Evolutionary conservation across 805 yeast species (phyloP), one percentile per base, ranked within the genome.

Genomic region (Huiozyma naganishii): DNA sequence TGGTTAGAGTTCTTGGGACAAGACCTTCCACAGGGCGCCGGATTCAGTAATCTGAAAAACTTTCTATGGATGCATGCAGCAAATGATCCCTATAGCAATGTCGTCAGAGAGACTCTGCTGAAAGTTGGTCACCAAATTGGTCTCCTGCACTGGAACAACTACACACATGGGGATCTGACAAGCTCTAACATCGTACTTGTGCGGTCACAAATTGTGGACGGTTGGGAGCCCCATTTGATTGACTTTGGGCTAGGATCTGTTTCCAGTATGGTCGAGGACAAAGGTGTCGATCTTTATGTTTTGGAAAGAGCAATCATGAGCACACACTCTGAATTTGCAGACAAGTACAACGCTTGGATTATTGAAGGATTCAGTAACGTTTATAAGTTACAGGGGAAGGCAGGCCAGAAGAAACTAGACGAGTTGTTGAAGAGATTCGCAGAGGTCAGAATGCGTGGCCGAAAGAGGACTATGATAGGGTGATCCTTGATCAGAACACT

Each of bases 201-300:
- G 13, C 36, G 10, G 10, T 17, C 23, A 17, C 32, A 32, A 3
- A 58, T 62, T 40, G 47, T 50, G 4, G 47, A 40, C 29, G 38
- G 44, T 29, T 64, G 64, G 62, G 55, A 48, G 28, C 87, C 94
- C 0, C 74, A 69, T 32, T 62, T 92, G 50, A 92, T 92, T 43
- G 98, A 92, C 58, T 92, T 92, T 65, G 98, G 98, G 0, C 69
- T 92, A 13, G 83, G 95, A 2, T 77, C 88, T 9, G 79, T 79
- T 45, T 78, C 95, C 0, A 71, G 73, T 1, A 59, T 87, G 48
- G 74, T 83, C 0, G 98, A 92, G 54, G 97, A 90, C 56, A 88
- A 86, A 62, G 97, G 97, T 3, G 98, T 92, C n/a, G 98, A 92
- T 61, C 62, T 92, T 46, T 92, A 92, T 54, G 97, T 92, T 8